Evolutionary conservation across 2,329 filamentous ascomycete species (phyloP), one percentile per base, ranked within the genome.

Genomic region (Aureobasidium zeae): DNA sequence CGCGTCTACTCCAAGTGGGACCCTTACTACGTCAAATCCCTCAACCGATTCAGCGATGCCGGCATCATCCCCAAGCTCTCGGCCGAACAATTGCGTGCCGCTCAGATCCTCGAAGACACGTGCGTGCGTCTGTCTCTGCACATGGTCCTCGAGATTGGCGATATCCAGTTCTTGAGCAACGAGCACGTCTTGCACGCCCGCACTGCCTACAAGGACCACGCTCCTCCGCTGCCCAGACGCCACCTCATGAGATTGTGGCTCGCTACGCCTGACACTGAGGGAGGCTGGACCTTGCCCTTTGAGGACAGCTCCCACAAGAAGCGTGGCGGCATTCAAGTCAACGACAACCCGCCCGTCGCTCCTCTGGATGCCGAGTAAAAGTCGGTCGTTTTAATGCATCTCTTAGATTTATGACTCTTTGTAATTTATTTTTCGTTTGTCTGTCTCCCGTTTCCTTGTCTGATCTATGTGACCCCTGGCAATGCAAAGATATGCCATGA

Each of bases 221-320:
- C 74, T 12, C 77, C 81, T 21, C 81, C 81, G 30, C 70, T 71
- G 16, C 83, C 84, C 1, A 67, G 84, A 25, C 72, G 87, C 33
- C 86, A 94, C 57, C 65, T 94, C 19, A 82, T 94, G 71, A 72
- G 87, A 33, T 65, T 94, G 52, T 94, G 87, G 87, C 66, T 94
- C 44, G 79, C 83, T 9, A 86, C 83, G 2, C 86, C 86, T 0
- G 82, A 89, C 64, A 70, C 64, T 16, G 86, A 94, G 62, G 87
- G 86, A 2, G 87, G 87, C 0, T 94, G 86, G 86, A 78, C 74
- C 39, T 63, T 94, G 62, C 86, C 86, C 1, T 89, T 88, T 65
- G 79, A 77, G 54, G 87, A 94, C 62, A 82, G 76, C 45, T 68
- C 75, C 45, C 82, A 91, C 71, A 85, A 84, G 74, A 94, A 93